Evolutionary conservation across 2,329 filamentous ascomycete genomes (phyloP), one percentile per base, ranked within the genome.

Genomic region (Diaporthe humulicola): DNA sequence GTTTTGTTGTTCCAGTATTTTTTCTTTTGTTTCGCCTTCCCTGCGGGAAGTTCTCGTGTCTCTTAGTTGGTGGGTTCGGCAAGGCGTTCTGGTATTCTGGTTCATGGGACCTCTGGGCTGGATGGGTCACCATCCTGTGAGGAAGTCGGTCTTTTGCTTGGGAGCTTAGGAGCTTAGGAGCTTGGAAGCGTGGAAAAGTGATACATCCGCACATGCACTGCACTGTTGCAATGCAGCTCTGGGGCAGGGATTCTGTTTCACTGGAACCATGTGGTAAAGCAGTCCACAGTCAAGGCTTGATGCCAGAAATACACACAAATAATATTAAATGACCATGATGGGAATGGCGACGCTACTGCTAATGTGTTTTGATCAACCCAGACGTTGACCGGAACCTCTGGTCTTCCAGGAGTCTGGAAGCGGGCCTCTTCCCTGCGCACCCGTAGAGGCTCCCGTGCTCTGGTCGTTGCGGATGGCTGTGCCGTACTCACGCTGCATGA

Each of bases 371-470:
- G 50, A 36, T 83, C 83, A 87, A 48, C 92, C 92, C 15, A 94
- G 84, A 67, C 93, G 88, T 52, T 90, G 88, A 0, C 93, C 93
- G 9, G 87, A 82, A 1, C 93, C 93, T 77, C 92, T 87, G 38
- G 87, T 89, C 74, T 87, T 88, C 93, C 93, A 94, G 2, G 91
- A 88, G 74, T 92, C 89, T 0, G 91, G 90, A 28, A 93, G 81
- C 14, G 90, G 88, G 0, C 90, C 88, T 33, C 83, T 82, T 15
- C 83, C 81, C 42, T 83, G 79, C 12, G 84, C 81, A 5, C 86
- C 85, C 1, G 86, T 86, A 50, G 83, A 84, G 42, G 82, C 82
- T 6, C 84, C 87, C 22, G 86, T 77, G 42, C 79, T 75, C 40
- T 82, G 77, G 74, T 81, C 75, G 73, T 85, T 81, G 73, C 88